Percentiles rank a stretch among this genome's conserved stretches.
Conservation (phyloP, 1,284 basidiomycete species). For the Trametes hirsuta region DNA sequence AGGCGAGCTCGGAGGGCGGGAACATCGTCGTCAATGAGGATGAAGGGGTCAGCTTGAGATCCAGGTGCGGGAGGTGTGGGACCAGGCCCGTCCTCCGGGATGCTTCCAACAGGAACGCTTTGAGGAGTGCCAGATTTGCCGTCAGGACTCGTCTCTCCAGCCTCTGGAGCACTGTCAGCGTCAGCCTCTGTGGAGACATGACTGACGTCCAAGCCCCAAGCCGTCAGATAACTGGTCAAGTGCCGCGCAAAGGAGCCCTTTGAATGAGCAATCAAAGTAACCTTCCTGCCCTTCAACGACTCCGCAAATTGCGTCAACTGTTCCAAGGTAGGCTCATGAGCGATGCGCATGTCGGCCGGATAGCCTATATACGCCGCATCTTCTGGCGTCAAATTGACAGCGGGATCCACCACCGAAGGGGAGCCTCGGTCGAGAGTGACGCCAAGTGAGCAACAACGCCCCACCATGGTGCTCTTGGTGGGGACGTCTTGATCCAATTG, state of each 20-base stretch:
- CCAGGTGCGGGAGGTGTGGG: conserved; percentile 11
- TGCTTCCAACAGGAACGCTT: conserved; percentile 11
- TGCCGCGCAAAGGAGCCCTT: conserved; percentile 88
- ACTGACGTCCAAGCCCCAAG: conserved; percentile 92
- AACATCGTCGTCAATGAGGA: conserved; percentile 70
- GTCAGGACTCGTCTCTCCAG: conserved; percentile 15
- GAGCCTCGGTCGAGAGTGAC: conserved; percentile 61
- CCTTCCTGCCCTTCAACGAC: conserved; percentile 79
- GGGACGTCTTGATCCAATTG: conserved; percentile 54
- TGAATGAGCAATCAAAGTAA: conserved; percentile 79
- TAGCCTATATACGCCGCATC: conserved; percentile 50
- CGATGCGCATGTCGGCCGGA: conserved; percentile 46
- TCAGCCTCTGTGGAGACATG: conserved; percentile 73
- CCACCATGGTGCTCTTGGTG: conserved; percentile 44
- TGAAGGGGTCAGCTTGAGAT: conserved; percentile 51
- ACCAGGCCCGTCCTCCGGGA: conserved; percentile 13
- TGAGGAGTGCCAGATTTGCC: conserved; percentile 15
- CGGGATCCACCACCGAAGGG: conserved; percentile 38
- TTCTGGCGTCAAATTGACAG: conserved; percentile 43
- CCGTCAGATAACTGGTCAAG: conserved; percentile 87
- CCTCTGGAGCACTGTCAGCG: conserved; percentile 41
- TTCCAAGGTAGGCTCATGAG: conserved; percentile 74
- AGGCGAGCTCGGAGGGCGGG: conserved; percentile 42
- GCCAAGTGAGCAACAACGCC: conserved; percentile 57
- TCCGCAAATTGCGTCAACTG: conserved; percentile 82